A percentile compares a stretch with the other conserved stretches of the same genome.
Evolutionary conservation across 2,329 filamentous ascomycete species (phyloP).

Genomic region (Didymella arachidicola): DNA sequence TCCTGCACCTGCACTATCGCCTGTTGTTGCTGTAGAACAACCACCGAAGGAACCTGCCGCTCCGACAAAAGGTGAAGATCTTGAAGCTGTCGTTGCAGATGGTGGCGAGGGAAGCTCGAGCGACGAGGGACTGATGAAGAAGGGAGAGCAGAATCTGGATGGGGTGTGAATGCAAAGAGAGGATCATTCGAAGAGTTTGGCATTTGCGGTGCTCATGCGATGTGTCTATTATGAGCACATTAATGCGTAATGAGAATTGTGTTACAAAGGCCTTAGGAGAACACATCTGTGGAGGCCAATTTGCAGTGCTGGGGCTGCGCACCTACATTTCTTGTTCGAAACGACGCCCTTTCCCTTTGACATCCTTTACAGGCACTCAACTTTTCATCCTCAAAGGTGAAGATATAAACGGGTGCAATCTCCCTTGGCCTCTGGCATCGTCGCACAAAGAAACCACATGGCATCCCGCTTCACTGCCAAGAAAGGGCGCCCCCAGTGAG

Average conservation of each 20-base stretch:
- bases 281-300: no score
- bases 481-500: background rate
- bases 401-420: background rate
- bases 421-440: background rate
- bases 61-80: background rate
- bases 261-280: background rate
- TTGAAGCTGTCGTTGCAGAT: background rate
- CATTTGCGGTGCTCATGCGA: conserved; percentile 7
- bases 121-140: conserved; percentile 10
- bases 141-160: conserved; percentile 9
- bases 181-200: background rate
- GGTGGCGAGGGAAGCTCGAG: background rate
- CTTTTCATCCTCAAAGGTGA: background rate
- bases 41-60: background rate
- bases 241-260: conserved; percentile 2
- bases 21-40: conserved; percentile 9
- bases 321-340: background rate
- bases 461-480: conserved; percentile 1
- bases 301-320: no score
- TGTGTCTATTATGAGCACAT: background rate
- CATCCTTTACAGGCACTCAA: background rate
- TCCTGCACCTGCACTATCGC: background rate
- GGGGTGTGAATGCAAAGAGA: background rate
- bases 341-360: background rate
- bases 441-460: conserved; percentile 3